These are phyloP conservation scores for Pochonia chlamydosporia DNA, from an alignment of 2,329 filamentous ascomycete species.

Conservation along the genomic window DNA sequence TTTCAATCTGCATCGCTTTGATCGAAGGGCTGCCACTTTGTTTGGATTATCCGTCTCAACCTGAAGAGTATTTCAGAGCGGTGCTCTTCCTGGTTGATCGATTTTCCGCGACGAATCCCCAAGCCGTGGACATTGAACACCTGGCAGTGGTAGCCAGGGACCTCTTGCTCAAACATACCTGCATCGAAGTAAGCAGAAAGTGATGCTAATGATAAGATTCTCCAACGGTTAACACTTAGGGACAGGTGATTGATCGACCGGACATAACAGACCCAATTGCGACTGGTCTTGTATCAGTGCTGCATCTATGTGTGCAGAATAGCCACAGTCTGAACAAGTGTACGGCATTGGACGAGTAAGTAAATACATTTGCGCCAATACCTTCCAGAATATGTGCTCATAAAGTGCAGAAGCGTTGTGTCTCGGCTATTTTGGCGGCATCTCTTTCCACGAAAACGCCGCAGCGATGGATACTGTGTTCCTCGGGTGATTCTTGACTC, in stretches of 20 bases:
- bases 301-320: constrained; percentile 24
- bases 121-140: constrained; percentile 22
- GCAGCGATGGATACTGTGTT: constrained; percentile 17
- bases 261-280: constrained; percentile 22
- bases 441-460: constrained; percentile 49
- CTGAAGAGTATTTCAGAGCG: constrained; percentile 40
- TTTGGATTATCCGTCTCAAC: constrained; percentile 24
- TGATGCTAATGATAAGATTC: constrained; percentile 3
- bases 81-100: constrained; percentile 15
- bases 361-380: neutral
- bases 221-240: neutral
- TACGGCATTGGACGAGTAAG: constrained; percentile 20
- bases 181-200: constrained; percentile 30
- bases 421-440: constrained; percentile 54
- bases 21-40: constrained; percentile 28
- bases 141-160: constrained; percentile 25
- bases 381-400: constrained; percentile 5
- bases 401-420: constrained; percentile 20
- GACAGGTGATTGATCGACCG: constrained; percentile 21
- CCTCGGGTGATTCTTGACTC: constrained; percentile 43
- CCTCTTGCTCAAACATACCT: constrained; percentile 32
- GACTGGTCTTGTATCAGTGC: constrained; percentile 21
- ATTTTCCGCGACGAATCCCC: constrained; percentile 9
- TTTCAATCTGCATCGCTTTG: constrained; percentile 26
- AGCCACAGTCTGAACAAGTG: constrained; percentile 20